phyloP scores from a whole-genome alignment of 495 filamentous ascomycete species.

The Haplographium delicatum region DNA sequence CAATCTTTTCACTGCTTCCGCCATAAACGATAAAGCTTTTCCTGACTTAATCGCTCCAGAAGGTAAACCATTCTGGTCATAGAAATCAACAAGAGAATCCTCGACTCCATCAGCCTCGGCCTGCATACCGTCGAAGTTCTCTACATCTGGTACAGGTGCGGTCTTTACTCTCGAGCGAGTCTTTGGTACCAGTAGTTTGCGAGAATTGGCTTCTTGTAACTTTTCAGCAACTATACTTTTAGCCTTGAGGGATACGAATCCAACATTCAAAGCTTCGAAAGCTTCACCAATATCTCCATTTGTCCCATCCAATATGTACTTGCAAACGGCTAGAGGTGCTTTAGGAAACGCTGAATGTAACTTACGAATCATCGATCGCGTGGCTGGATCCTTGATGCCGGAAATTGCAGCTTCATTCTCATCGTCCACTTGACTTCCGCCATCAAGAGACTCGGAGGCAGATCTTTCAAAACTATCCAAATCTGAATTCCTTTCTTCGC shows the following conservation, averaged over 20 bases:
- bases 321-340: conserved; percentile 22
- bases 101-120: conserved; percentile 4
- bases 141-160: conserved; percentile 2
- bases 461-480: conserved; percentile 8
- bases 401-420: conserved; percentile 14
- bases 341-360: conserved; percentile 29
- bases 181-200: not conserved
- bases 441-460: not conserved
- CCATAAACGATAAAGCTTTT: conserved; percentile 19
- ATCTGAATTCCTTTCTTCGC: too few species aligned
- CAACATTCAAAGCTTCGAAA: conserved; percentile 19
- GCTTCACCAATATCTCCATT: conserved; percentile 18
- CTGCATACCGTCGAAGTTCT: conserved; percentile 1
- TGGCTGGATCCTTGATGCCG: conserved; percentile 29
- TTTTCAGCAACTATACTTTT: conserved; percentile 17
- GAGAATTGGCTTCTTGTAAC: not conserved
- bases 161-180: conserved; percentile 11
- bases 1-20: conserved; percentile 14
- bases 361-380: conserved; percentile 26
- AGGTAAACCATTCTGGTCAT: conserved; percentile 45
- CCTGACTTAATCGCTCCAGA: conserved; percentile 41
- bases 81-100: conserved; percentile 24
- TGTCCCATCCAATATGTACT: conserved; percentile 15
- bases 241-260: conserved; percentile 16
- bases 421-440: not conserved